Evolutionary conservation across 169 alveolate species (phyloP), one percentile per base, ranked within the genome.

Genomic region (Cryptosporidium xiaoi): DNA sequence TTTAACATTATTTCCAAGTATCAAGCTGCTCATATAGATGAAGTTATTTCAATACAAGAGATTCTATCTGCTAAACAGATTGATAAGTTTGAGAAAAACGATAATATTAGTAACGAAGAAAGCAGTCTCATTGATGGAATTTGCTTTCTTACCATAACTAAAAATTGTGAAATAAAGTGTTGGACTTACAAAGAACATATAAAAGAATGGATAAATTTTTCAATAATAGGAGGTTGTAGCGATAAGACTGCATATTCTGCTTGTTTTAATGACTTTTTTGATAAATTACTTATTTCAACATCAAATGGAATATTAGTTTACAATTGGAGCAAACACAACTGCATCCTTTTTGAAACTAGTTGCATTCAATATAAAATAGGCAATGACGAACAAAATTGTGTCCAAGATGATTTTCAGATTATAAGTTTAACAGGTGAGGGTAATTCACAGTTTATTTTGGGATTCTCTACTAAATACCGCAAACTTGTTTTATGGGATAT

Each of bases 121-220:
- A 40, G 51, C 27, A 27, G 71, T 29, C 40, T 20, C 0, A 29
- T 51, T n/a, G 18, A 60, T n/a, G 27, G 40, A 20, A 20, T 56
- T 2, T 60, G 69, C 18, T 60, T 77, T 48, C 15, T 77, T 20
- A 77, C 87, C 1, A 46, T 29, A 16, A 40, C 77, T 13, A 31
- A 10, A 12, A 62, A 62, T 0, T 44, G 71, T 5, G 69, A 77
- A 44, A 77, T 77, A 16, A 77, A 77, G 36, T 60, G 58, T 24
- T 77, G 87, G 87, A 44, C 29, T 8, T 77, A 77, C 31, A 77
- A 77, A 18, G 20, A 62, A 1, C 50, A 77, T n/a, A 33, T 77
- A 15, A 60, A 77, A 20, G 87, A 77, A 20, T 77, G 87, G 87
- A 40, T 60, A 10, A 60, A 62, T 31, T 56, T 60, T 15, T 62